Percentiles rank a stretch among this genome's conserved stretches.
These are phyloP conservation scores for Euphorbia peplus DNA, from an alignment of 345 rosid species.

Conservation along the genomic window DNA sequence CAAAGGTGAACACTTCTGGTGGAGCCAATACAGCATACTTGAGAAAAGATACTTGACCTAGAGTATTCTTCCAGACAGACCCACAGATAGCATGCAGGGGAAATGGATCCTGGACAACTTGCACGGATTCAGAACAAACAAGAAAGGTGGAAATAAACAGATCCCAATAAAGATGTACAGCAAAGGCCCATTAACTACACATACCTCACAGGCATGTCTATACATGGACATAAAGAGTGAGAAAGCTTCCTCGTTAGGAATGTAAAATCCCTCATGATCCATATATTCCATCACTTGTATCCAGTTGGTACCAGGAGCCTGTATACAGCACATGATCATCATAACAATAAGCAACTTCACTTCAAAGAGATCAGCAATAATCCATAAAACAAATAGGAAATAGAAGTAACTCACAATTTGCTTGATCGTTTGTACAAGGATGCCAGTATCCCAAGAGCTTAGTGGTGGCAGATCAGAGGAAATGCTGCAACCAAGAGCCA, in stretches of 20 bases:
- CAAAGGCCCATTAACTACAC: neutral
- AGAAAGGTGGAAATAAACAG: neutral
- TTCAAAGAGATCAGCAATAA: neutral
- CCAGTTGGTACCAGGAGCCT: conserved; percentile 94
- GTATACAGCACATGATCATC: conserved; percentile 20
- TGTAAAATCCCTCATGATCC: conserved; percentile 81
- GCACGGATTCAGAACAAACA: neutral
- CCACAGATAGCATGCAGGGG: conserved; percentile 86
- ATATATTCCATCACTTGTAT: conserved; percentile 63
- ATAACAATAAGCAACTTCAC: neutral
- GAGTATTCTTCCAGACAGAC: conserved; percentile 77
- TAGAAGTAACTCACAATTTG: conserved; percentile 57
- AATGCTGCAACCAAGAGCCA: conserved; percentile 63
- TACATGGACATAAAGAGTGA: conserved; percentile 74
- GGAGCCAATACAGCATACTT: conserved; percentile 73
- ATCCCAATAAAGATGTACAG: neutral
- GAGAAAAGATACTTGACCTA: conserved; percentile 85
- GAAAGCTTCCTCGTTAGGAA: conserved; percentile 83
- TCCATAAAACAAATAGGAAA: conserved; percentile 2
- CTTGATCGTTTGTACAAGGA: conserved; percentile 67
- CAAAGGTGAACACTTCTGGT: conserved; percentile 87
- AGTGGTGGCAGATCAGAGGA: conserved; percentile 45
- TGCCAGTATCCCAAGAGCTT: conserved; percentile 73
- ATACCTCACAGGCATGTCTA: conserved; percentile 79
- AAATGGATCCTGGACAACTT: conserved; percentile 70